These are phyloP conservation scores for Arthrobotrys conoides DNA, from an alignment of 2,329 filamentous ascomycete species.

Conservation along the genomic window DNA sequence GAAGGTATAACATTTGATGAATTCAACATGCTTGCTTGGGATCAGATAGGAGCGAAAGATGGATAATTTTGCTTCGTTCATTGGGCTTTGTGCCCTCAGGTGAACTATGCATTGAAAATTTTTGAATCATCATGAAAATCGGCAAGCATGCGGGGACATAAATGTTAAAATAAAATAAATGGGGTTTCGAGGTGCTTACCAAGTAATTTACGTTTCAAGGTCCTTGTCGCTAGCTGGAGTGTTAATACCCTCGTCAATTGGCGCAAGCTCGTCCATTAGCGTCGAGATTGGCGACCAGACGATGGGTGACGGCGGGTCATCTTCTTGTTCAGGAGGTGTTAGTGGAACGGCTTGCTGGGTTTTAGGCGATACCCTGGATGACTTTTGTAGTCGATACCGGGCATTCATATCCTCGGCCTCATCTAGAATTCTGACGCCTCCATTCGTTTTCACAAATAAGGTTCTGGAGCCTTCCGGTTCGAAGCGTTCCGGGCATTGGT, in stretches of 20 bases:
- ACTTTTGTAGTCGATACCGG: slow-evolving; percentile 10
- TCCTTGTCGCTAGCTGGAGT: neutral
- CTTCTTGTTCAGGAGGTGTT: neutral
- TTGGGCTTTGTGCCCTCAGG: slow-evolving; percentile 49
- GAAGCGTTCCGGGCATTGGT: slow-evolving; percentile 57
- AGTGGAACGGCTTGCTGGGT: neutral
- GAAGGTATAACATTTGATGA: neutral
- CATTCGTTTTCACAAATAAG: slow-evolving; percentile 11
- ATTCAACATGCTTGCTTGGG: neutral
- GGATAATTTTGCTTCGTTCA: slow-evolving; percentile 61
- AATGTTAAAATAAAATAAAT: neutral
- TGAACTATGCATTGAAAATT: slow-evolving; percentile 61
- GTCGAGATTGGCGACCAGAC: neutral
- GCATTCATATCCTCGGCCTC: slow-evolving; percentile 1
- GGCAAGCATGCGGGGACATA: neutral
- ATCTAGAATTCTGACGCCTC: slow-evolving; percentile 18
- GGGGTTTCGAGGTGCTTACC: neutral
- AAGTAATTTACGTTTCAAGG: neutral
- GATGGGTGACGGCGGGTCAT: too few species aligned
- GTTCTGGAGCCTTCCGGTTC: slow-evolving; percentile 15
- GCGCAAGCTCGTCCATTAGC: neutral
- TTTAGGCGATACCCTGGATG: neutral
- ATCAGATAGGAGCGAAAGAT: slow-evolving; percentile 61
- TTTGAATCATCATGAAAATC: slow-evolving; percentile 52
- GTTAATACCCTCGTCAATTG: neutral